Conservation (phyloP, 1,284 basidiomycete species). For the Ganoderma lucidum region DNA sequence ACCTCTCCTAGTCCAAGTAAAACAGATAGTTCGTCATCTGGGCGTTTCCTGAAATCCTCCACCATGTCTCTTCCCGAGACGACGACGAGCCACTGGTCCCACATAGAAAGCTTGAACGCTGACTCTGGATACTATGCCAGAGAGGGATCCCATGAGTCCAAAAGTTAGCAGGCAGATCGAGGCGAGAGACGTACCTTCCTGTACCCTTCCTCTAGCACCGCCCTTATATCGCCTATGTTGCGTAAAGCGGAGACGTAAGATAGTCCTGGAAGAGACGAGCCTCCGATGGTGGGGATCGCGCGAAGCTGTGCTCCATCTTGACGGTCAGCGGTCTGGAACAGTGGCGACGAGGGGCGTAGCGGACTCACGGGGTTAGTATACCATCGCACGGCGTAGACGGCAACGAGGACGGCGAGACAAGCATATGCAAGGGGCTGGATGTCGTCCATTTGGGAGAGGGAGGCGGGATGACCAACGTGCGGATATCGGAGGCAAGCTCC, state of each 20-base stretch:
- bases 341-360: neutral
- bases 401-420: neutral
- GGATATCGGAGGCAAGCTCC: no score
- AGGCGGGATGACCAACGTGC: no score
- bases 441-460: neutral
- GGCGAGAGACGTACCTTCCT: neutral
- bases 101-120: constrained; percentile 44
- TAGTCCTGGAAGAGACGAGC: neutral
- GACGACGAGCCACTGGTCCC: constrained; percentile 42
- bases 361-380: neutral
- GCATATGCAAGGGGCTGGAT: neutral
- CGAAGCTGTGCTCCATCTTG: neutral
- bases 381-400: neutral
- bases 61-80: constrained; percentile 27
- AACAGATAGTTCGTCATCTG: neutral
- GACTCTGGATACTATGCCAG: constrained; percentile 40
- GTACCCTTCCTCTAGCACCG: constrained; percentile 25
- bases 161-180: no score
- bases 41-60: neutral
- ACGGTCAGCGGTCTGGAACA: neutral
- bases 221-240: neutral
- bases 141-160: neutral
- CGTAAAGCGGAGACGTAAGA: neutral
- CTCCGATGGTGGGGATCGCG: constrained; percentile 1
- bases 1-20: neutral